A percentile compares a stretch with the other conserved stretches of the same genome.
phyloP scores from a whole-genome alignment of 2,329 filamentous ascomycete species.

The Ceratocystis destructans region DNA sequence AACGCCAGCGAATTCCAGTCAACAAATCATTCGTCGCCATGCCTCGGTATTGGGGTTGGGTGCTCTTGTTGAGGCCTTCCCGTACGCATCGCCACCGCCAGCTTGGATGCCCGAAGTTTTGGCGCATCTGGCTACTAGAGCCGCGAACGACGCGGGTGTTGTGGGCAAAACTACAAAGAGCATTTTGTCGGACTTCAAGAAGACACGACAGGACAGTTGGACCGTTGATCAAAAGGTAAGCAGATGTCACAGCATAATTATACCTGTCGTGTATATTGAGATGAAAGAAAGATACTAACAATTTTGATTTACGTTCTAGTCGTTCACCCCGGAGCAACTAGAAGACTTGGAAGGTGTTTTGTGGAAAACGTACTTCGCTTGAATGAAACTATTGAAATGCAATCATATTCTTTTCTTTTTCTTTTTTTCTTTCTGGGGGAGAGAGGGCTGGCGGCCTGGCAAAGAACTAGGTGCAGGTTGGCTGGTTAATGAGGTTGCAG shows the following conservation, averaged over 20 bases:
- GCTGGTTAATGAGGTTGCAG: neutral
- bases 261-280: neutral
- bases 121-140: slow-evolving; percentile 68
- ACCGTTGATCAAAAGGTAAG: slow-evolving; percentile 91
- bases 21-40: slow-evolving; percentile 68
- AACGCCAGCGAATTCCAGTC: slow-evolving; percentile 56
- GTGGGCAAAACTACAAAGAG: slow-evolving; percentile 93
- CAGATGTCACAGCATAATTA: slow-evolving; percentile 18
- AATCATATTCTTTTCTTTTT: neutral
- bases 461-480: slow-evolving; percentile 17
- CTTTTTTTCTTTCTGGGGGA: neutral
- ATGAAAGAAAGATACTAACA: slow-evolving; percentile 20
- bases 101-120: slow-evolving; percentile 88
- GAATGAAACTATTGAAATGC: slow-evolving; percentile 20
- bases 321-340: slow-evolving; percentile 82
- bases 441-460: slow-evolving; percentile 16
- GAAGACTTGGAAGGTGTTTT: slow-evolving; percentile 92
- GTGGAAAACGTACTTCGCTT: slow-evolving; percentile 99
- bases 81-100: slow-evolving; percentile 85
- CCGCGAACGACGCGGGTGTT: slow-evolving; percentile 76
- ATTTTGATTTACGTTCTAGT: slow-evolving; percentile 30
- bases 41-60: slow-evolving; percentile 86
- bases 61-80: slow-evolving; percentile 86
- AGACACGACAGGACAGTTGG: slow-evolving; percentile 98
- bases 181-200: slow-evolving; percentile 95